phyloP scores from a whole-genome alignment of 441 rosid genomes.

The Populus hybrid region DNA sequence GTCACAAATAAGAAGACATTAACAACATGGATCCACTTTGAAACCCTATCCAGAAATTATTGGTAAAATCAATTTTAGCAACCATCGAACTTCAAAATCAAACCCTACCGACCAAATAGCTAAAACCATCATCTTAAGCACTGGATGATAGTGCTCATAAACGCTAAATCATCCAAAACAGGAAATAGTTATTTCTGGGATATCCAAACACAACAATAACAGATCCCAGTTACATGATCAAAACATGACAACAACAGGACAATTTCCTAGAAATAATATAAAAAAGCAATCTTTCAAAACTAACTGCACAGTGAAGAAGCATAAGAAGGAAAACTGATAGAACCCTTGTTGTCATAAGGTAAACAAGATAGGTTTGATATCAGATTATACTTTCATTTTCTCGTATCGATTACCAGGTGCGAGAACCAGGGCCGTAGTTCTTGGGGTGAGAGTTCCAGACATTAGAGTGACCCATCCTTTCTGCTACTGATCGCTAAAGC shows the following conservation, averaged over 20 bases:
- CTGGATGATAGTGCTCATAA: background rate
- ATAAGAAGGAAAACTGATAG: background rate
- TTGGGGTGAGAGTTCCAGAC: constrained; percentile 82
- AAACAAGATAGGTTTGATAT: background rate
- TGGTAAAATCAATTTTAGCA: background rate
- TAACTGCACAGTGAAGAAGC: background rate
- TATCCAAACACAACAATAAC: background rate
- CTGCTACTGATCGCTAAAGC: background rate
- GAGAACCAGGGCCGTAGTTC: constrained; percentile 75
- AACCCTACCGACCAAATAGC: background rate
- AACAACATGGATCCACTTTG: background rate
- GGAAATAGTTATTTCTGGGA: background rate
- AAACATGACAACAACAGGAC: background rate
- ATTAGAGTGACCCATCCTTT: constrained; percentile 66
- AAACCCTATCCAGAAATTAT: background rate
- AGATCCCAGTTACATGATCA: background rate
- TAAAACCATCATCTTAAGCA: background rate
- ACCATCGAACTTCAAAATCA: background rate
- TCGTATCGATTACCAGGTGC: constrained; percentile 41
- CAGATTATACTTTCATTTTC: background rate
- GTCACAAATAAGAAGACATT: background rate
- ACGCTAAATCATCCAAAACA: background rate
- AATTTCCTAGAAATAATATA: background rate
- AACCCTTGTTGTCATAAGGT: background rate
- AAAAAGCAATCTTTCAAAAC: background rate